Base-by-base conservation (phyloP, 345 rosid species). In the Hibiscus tridactylites region DNA sequence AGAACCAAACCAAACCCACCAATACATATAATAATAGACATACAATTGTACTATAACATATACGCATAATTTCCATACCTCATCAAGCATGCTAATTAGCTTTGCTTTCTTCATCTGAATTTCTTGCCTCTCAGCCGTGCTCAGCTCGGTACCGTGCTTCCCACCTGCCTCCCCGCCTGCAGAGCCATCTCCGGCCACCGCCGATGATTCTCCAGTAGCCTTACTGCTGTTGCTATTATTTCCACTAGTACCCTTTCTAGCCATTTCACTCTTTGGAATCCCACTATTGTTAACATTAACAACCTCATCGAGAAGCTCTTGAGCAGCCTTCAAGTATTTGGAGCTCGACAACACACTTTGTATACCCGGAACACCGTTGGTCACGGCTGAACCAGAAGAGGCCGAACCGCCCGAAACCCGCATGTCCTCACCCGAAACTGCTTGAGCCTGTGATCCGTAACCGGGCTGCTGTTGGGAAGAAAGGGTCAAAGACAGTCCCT, bases 101-200 rank as follows among this genome's bases (percentile, higher is more conserved):
- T 91, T 94, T 10, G 96, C 98, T 82, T 91, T 94, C 84, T 86
- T 94, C 96, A 90, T 90, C 93, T 94, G 98, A 86, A 91, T 86
- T 72, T 94, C 98, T 76, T 94, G 98, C 66, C 98, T 90, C 85
- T 94, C 98, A 1, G 91, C 93, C n/a, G 92, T 88, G 58, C 85
- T 77, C 28, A 91, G 84, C 72, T 94, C 97, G 29, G 84, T 82
- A 11, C 75, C 71, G 47, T 86, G 78, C 75, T 86, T 94, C 31
- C 85, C 88, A 31, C 75, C 74, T 1, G 74, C 81, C 15, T 82
- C 88, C 56, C 78, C 89, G 2, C 79, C 86, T n/a, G 78, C 78
- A 0, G 85, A 78, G 60, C 80, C 90, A 9, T 83, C 87, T 68
- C 87, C 92, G 1, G 71, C 86, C 4, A 67, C 86, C 3, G 71